A percentile compares a stretch with the other conserved stretches of the same genome.
These are phyloP conservation scores for Ilyonectria destructans DNA, from an alignment of 2,329 filamentous ascomycete genomes.

Conservation along the genomic window DNA sequence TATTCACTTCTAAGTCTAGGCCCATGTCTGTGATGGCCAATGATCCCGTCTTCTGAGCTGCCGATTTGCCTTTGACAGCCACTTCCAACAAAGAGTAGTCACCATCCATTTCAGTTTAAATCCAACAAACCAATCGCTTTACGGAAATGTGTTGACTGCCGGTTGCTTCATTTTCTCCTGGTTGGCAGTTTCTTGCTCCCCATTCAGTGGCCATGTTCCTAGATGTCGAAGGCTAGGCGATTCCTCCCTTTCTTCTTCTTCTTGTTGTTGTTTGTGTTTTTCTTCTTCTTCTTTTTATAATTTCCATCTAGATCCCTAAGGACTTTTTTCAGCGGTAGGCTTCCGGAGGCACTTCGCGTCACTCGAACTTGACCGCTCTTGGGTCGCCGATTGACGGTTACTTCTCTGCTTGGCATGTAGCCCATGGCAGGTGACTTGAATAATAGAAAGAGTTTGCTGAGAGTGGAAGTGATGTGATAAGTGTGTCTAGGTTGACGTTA, in stretches of 20 bases:
- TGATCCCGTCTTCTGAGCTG: too few relatives aligned
- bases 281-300: neutral
- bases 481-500: neutral
- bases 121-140: neutral
- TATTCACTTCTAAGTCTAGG: too few relatives aligned
- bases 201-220: neutral
- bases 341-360: neutral
- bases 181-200: neutral
- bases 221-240: neutral
- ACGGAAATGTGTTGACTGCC: neutral
- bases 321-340: neutral
- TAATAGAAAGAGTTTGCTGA: neutral
- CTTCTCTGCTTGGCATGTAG: neutral
- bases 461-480: neutral
- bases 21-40: too few relatives aligned
- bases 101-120: neutral
- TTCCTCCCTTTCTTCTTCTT: neutral
- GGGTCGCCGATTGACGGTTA: neutral
- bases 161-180: neutral
- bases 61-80: too few relatives aligned
- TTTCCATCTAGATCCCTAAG: neutral
- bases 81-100: neutral
- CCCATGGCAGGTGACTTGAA: neutral
- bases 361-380: neutral
- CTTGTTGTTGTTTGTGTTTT: neutral